Evolutionary conservation across 2,329 filamentous ascomycete genomes (phyloP).

Genomic region (Blastomyces emzantsi): DNA sequence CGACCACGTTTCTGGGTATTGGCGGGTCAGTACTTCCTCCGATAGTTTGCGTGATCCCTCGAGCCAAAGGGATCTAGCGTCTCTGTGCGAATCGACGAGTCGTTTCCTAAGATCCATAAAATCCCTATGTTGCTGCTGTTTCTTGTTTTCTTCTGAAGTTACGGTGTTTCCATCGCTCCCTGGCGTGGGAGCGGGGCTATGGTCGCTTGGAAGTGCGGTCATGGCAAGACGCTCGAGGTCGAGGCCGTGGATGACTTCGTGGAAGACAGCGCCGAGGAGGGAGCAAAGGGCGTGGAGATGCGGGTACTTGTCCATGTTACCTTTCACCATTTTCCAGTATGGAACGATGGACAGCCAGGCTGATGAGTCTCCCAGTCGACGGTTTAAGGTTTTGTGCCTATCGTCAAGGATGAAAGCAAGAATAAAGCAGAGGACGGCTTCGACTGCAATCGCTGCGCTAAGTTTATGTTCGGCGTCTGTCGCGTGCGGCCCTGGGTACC

Average conservation of each 20-base stretch:
- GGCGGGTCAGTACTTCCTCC: slow-evolving; percentile 32
- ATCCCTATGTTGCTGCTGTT: slow-evolving; percentile 27
- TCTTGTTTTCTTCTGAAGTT: slow-evolving; percentile 31
- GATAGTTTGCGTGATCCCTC: slow-evolving; percentile 35
- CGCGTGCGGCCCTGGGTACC: slow-evolving; percentile 26
- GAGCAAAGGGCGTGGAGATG: slow-evolving; percentile 37
- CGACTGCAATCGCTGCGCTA: slow-evolving; percentile 34
- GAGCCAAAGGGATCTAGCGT: slow-evolving; percentile 38
- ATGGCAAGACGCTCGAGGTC: slow-evolving; percentile 38
- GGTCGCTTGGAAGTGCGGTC: slow-evolving; percentile 32
- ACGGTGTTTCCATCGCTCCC: slow-evolving; percentile 35
- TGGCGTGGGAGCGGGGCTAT: slow-evolving; percentile 34
- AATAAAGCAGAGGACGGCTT: slow-evolving; percentile 41
- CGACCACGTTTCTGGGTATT: slow-evolving; percentile 40
- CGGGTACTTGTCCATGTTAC: slow-evolving; percentile 31
- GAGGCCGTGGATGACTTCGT: slow-evolving; percentile 37
- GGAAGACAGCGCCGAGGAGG: slow-evolving; percentile 40
- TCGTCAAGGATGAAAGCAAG: slow-evolving; percentile 39
- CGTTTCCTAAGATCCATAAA: slow-evolving; percentile 34
- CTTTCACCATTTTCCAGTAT: slow-evolving; percentile 40
- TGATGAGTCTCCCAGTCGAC: slow-evolving; percentile 32
- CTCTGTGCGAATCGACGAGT: slow-evolving; percentile 33
- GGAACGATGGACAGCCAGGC: slow-evolving; percentile 41
- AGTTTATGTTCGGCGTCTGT: slow-evolving; percentile 27
- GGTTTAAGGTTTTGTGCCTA: slow-evolving; percentile 28